Conservation (phyloP, 179 eudicot genomes). For the Silene coronaria region DNA sequence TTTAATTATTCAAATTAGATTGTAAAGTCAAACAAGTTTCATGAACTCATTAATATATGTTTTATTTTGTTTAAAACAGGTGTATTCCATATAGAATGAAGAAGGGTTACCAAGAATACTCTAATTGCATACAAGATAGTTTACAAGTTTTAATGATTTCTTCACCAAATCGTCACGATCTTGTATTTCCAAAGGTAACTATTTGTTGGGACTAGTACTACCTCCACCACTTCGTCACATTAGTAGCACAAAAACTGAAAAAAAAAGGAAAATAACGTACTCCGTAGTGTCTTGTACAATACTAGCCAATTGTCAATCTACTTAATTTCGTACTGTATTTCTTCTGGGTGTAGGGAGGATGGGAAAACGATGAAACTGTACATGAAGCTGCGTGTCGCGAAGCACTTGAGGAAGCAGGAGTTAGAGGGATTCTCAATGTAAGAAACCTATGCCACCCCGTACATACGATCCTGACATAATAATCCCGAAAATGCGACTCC, state of each 20-base stretch:
- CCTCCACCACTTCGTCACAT: too few relatives aligned
- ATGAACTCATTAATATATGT: not conserved
- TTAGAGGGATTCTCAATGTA: slow-evolving; percentile 43
- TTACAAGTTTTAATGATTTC: slow-evolving; percentile 55
- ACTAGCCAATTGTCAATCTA: not conserved
- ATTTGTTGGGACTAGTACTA: not conserved
- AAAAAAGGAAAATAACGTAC: too few relatives aligned
- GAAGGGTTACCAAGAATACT: slow-evolving; percentile 20
- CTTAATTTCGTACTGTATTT: not conserved
- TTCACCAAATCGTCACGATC: slow-evolving; percentile 46
- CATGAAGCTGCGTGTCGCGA: slow-evolving; percentile 53
- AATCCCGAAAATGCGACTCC: too few relatives aligned
- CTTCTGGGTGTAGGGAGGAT: slow-evolving; percentile 37
- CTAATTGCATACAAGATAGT: slow-evolving; percentile 23
- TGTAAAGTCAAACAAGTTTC: too few relatives aligned
- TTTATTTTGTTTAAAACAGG: slow-evolving; percentile 21
- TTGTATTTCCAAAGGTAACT: slow-evolving; percentile 60
- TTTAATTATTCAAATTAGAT: too few relatives aligned
- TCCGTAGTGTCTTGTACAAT: too few relatives aligned
- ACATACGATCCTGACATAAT: too few relatives aligned
- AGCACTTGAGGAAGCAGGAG: slow-evolving; percentile 59
- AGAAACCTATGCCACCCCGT: not conserved
- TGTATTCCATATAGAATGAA: slow-evolving; percentile 47
- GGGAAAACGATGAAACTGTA: slow-evolving; percentile 51
- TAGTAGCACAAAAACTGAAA: too few relatives aligned